Conservation (phyloP, 2,329 filamentous ascomycete genomes). For the Monascus ruber region DNA sequence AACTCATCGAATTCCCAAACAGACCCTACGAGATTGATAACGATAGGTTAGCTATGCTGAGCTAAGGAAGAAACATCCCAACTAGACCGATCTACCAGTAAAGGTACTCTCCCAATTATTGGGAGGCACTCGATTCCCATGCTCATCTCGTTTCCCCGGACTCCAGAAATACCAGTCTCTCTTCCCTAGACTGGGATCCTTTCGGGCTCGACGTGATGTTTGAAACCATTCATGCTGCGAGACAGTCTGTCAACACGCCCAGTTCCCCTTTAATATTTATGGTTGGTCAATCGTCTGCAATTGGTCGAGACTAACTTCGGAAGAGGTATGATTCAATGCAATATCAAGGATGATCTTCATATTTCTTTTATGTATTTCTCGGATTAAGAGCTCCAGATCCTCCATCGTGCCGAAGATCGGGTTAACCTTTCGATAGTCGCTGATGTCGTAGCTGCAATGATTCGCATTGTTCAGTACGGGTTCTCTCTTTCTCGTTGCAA, state of each 20-base stretch:
- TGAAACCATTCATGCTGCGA: constrained; percentile 56
- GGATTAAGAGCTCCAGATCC: constrained; percentile 36
- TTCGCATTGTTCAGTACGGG: background rate
- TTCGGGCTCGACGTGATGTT: constrained; percentile 46
- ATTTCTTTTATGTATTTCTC: constrained; percentile 30
- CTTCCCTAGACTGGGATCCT: constrained; percentile 46
- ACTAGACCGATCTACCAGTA: constrained; percentile 12
- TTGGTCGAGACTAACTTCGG: constrained; percentile 9
- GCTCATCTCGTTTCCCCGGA: constrained; percentile 36
- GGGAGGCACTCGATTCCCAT: constrained; percentile 53
- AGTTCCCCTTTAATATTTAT: background rate
- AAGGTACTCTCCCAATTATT: constrained; percentile 55
- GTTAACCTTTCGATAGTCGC: constrained; percentile 36
- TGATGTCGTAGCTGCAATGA: constrained; percentile 39
- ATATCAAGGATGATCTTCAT: constrained; percentile 42
- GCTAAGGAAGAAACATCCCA: background rate
- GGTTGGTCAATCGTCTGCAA: background rate
- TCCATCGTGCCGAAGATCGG: constrained; percentile 36
- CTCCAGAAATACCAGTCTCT: constrained; percentile 53
- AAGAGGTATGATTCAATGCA: constrained; percentile 35
- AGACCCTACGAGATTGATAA: constrained; percentile 3
- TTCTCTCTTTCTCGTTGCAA: background rate
- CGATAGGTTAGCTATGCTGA: background rate
- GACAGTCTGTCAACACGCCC: background rate
- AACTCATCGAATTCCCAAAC: constrained; percentile 48